Conservation (phyloP, 108 stramenopile species). For the Nitzschia palea region DNA sequence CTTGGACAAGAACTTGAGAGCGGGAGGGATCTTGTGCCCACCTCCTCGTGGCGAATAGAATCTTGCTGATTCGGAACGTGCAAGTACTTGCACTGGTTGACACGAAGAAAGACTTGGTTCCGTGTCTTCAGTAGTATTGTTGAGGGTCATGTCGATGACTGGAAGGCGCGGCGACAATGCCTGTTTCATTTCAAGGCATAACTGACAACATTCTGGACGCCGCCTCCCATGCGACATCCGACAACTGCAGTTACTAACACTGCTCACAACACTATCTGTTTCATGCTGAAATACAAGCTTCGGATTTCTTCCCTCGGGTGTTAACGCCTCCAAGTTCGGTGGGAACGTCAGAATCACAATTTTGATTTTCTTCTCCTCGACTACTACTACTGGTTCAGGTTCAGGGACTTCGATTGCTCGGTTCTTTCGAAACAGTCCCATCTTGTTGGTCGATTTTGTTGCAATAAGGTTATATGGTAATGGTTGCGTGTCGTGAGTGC, state of each 20-base stretch:
- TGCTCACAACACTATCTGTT: not conserved
- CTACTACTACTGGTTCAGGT: not conserved
- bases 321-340: not conserved
- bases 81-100: too few relatives aligned
- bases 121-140: not conserved
- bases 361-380: not conserved
- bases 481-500: not conserved
- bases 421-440: slow-evolving; percentile 1
- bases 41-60: too few relatives aligned
- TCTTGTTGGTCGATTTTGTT: not conserved
- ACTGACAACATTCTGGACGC: not conserved
- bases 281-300: not conserved
- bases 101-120: not conserved
- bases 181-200: not conserved
- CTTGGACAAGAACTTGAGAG: not conserved
- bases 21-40: not conserved
- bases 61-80: too few relatives aligned
- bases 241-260: not conserved
- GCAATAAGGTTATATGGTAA: not conserved
- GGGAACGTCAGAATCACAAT: not conserved
- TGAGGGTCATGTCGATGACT: not conserved
- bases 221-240: not conserved
- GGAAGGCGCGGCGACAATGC: not conserved
- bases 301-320: not conserved
- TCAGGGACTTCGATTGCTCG: not conserved